Percentiles rank a stretch among this genome's conserved stretches.
phyloP scores from a whole-genome alignment of 164 flowering plant species.

The Vitis riparia region DNA sequence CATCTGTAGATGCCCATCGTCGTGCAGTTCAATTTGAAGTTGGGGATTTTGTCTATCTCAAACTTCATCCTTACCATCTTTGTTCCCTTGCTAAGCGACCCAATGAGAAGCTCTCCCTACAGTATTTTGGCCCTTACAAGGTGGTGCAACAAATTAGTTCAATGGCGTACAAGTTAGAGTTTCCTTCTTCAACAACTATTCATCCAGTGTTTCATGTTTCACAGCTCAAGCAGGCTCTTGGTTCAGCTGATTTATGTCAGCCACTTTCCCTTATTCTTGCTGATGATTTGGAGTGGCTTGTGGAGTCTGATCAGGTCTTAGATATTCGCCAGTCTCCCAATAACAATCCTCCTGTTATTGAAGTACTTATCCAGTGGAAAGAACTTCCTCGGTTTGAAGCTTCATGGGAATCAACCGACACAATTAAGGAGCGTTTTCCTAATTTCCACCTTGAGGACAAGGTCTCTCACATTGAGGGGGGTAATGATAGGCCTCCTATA shows the following conservation, averaged over 20 bases:
- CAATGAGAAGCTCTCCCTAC: background rate
- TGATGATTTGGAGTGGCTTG: too few species aligned
- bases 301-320: too few species aligned
- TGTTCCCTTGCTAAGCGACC: background rate
- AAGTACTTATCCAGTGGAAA: too few species aligned
- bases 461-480: background rate
- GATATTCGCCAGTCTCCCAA: too few species aligned
- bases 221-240: too few species aligned
- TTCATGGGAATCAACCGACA: too few species aligned
- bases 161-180: background rate
- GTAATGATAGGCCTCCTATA: too few species aligned
- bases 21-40: background rate
- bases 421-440: background rate
- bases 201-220: background rate
- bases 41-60: constrained; percentile 4
- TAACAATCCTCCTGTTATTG: too few species aligned
- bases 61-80: background rate
- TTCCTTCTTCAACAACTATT: background rate
- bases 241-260: too few species aligned
- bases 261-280: too few species aligned
- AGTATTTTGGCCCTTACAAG: constrained; percentile 1
- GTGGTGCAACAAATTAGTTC: background rate
- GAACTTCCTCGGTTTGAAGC: too few species aligned
- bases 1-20: too few species aligned
- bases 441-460: constrained; percentile 5